These are phyloP conservation scores for Colletotrichum siamense DNA, from an alignment of 2,329 filamentous ascomycete genomes.

Conservation along the genomic window DNA sequence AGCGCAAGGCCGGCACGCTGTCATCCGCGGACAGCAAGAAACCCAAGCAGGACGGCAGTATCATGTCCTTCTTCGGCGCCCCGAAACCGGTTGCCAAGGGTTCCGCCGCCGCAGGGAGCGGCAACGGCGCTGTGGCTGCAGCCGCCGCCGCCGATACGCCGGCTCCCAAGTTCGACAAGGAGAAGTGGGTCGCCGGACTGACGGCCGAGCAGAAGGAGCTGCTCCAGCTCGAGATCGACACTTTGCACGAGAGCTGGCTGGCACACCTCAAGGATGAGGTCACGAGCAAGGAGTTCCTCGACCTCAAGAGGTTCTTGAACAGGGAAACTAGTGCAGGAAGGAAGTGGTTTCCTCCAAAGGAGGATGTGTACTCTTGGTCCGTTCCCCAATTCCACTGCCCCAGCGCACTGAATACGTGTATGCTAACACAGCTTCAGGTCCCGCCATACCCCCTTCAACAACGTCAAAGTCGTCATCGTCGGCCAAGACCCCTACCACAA, in stretches of 20 bases:
- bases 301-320: conserved; percentile 86
- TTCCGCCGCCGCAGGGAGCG: background rate
- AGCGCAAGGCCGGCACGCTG: conserved; percentile 66
- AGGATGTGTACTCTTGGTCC: conserved; percentile 95
- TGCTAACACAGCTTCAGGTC: conserved; percentile 67
- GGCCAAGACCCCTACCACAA: conserved; percentile 99
- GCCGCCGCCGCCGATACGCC: conserved; percentile 33
- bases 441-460: conserved; percentile 85
- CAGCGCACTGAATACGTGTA: background rate
- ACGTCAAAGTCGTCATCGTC: conserved; percentile 89
- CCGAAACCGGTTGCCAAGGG: conserved; percentile 56
- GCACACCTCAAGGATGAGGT: conserved; percentile 88
- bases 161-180: conserved; percentile 78
- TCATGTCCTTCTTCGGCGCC: conserved; percentile 86
- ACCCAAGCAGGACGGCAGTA: conserved; percentile 75
- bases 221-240: conserved; percentile 89
- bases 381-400: background rate
- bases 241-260: conserved; percentile 90
- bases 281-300: conserved; percentile 78
- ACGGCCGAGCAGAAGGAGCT: conserved; percentile 82
- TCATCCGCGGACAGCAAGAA: conserved; percentile 67
- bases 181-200: conserved; percentile 83
- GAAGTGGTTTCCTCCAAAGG: conserved; percentile 84
- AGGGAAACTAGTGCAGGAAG: conserved; percentile 75
- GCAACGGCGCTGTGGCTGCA: background rate